A percentile compares a stretch with the other conserved stretches of the same genome.
These are phyloP conservation scores for Aspergillus candidus DNA, from an alignment of 2,329 filamentous ascomycete species.

Conservation along the genomic window DNA sequence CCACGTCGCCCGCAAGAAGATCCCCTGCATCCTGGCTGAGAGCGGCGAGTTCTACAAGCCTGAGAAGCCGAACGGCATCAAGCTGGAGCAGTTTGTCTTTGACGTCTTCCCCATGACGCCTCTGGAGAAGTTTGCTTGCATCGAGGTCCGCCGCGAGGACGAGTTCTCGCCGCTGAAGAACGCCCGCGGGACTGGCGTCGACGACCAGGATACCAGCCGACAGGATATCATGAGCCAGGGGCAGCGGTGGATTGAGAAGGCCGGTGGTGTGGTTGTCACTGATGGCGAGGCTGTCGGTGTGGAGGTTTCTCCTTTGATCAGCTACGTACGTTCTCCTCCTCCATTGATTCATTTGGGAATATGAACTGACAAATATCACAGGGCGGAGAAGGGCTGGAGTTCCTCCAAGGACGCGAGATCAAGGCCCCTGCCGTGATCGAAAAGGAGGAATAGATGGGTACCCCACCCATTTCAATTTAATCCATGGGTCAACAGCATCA, in stretches of 20 bases:
- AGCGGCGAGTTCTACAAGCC: constrained; percentile 80
- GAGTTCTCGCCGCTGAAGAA: constrained; percentile 99
- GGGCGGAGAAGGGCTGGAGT: constrained; percentile 59
- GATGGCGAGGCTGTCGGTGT: constrained; percentile 60
- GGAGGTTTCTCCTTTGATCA: constrained; percentile 87
- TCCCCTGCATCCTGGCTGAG: constrained; percentile 71
- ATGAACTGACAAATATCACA: constrained; percentile 25
- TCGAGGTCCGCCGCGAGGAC: constrained; percentile 94
- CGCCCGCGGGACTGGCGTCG: constrained; percentile 73
- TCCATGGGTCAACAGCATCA: too few species aligned
- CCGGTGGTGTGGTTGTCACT: constrained; percentile 67
- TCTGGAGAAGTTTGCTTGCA: constrained; percentile 84
- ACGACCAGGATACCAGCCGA: constrained; percentile 90
- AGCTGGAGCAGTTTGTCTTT: constrained; percentile 98
- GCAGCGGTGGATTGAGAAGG: constrained; percentile 73
- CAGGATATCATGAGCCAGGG: constrained; percentile 86
- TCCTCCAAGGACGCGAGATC: constrained; percentile 54
- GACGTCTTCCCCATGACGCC: constrained; percentile 90
- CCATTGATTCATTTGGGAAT: neutral
- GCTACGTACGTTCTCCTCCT: constrained; percentile 67
- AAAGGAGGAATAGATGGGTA: constrained; percentile 43
- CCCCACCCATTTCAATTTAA: too few species aligned
- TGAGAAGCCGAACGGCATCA: constrained; percentile 93
- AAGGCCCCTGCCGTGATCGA: constrained; percentile 61
- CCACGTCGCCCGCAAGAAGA: constrained; percentile 98